Conservation (phyloP, 2,329 filamentous ascomycete genomes). For the Aspergillus quadrilineatus region DNA sequence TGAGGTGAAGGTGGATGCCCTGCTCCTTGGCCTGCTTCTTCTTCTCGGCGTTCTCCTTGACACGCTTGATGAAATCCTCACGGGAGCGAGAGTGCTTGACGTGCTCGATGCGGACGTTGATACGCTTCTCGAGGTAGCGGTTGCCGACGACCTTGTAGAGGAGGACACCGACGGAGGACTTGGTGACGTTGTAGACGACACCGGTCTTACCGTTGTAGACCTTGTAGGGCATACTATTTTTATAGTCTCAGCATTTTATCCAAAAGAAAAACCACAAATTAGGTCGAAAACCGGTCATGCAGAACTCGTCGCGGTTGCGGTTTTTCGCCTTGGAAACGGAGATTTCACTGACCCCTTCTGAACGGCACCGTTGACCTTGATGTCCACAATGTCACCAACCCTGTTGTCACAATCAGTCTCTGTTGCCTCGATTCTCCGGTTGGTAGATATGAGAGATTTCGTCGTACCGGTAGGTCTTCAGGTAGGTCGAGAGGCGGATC, state of each 20-base stretch:
- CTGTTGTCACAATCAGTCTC: constrained; percentile 55
- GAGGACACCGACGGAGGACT: constrained; percentile 96
- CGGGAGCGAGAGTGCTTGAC: constrained; percentile 89
- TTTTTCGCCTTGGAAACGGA: constrained; percentile 16
- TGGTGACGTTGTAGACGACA: constrained; percentile 98
- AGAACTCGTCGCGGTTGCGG: constrained; percentile 12
- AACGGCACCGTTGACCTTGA: constrained; percentile 97
- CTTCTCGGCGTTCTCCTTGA: constrained; percentile 92
- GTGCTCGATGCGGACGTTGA: constrained; percentile 99
- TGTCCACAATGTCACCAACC: constrained; percentile 98
- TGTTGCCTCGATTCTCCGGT: constrained; percentile 20
- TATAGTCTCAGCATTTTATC: not conserved
- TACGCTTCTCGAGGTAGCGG: constrained; percentile 99
- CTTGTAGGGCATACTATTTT: constrained; percentile 90
- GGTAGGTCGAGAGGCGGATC: constrained; percentile 91
- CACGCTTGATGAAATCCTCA: constrained; percentile 92
- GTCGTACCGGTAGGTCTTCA: constrained; percentile 82
- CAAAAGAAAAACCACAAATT: not conserved
- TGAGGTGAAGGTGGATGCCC: constrained; percentile 84
- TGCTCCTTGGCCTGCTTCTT: constrained; percentile 91
- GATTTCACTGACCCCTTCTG: constrained; percentile 81
- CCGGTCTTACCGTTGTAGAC: constrained; percentile 99
- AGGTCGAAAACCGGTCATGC: constrained; percentile 8
- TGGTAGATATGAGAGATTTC: constrained; percentile 17
- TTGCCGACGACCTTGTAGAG: constrained; percentile 99